Evolutionary conservation across 768 basidiomycete species (phyloP).

Genomic region (Hortiboletus campestris): DNA sequence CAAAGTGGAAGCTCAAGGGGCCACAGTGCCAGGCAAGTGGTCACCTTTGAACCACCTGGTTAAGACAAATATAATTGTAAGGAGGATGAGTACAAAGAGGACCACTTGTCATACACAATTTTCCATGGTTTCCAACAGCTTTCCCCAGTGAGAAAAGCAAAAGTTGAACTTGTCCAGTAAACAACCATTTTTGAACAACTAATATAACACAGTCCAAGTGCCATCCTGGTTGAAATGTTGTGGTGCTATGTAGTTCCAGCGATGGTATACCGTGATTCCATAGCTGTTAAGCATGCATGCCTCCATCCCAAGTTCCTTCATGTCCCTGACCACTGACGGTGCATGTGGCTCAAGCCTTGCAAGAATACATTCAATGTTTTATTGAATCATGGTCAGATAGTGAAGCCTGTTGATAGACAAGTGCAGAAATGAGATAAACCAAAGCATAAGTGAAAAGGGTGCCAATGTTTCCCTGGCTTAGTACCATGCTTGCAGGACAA

Average conservation of each 20-base stretch:
- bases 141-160: not conserved
- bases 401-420: not conserved
- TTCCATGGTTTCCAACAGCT: not conserved
- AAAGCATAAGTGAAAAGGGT: not conserved
- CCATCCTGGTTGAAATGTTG: slow-evolving; percentile 2
- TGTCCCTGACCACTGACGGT: not conserved
- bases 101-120: slow-evolving; percentile 7
- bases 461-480: not conserved
- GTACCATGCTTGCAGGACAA: not conserved
- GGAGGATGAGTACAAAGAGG: not conserved
- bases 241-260: slow-evolving; percentile 11
- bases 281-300: not conserved
- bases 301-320: not conserved
- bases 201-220: slow-evolving; percentile 4
- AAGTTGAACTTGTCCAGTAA: slow-evolving; percentile 3
- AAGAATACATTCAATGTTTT: slow-evolving; percentile 2
- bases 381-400: not conserved
- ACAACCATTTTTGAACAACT: slow-evolving; percentile 4
- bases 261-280: slow-evolving; percentile 1
- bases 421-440: not conserved
- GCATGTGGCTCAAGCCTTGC: not conserved
- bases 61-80: not conserved
- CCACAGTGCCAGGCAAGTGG: slow-evolving; percentile 9
- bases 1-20: slow-evolving; percentile 3
- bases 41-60: slow-evolving; percentile 15